Conservation (phyloP, 352 stramenopile genomes). For the Globisporangium heterothallicum region DNA sequence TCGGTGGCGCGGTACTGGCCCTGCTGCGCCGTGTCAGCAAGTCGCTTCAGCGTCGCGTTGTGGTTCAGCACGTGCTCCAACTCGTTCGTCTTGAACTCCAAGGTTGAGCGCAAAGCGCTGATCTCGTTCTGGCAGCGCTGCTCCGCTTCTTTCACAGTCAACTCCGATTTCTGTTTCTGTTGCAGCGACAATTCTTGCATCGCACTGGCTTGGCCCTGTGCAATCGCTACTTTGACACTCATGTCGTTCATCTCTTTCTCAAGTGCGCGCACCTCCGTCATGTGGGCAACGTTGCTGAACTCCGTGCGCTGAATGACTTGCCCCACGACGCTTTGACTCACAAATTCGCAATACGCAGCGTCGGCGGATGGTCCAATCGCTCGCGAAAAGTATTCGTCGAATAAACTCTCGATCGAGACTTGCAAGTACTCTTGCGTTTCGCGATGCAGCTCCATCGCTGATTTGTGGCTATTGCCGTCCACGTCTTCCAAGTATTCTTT, state of each 20-base stretch:
- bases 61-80: constrained; percentile 85
- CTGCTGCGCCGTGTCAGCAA: constrained; percentile 81
- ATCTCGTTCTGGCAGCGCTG: constrained; percentile 69
- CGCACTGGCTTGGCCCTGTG: constrained; percentile 70
- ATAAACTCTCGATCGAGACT: constrained; percentile 37
- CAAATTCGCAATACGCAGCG: constrained; percentile 77
- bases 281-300: constrained; percentile 64
- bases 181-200: constrained; percentile 78
- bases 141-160: constrained; percentile 70
- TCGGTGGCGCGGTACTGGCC: constrained; percentile 83
- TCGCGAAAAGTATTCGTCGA: constrained; percentile 52
- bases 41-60: constrained; percentile 82
- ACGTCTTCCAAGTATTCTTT: constrained; percentile 33
- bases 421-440: constrained; percentile 65
- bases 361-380: constrained; percentile 74
- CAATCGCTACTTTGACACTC: constrained; percentile 75
- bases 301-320: constrained; percentile 79
- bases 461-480: constrained; percentile 38
- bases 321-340: constrained; percentile 65
- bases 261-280: constrained; percentile 66
- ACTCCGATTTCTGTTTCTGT: constrained; percentile 74
- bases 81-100: constrained; percentile 87
- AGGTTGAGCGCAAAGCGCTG: constrained; percentile 47
- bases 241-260: constrained; percentile 81
- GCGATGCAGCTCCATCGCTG: constrained; percentile 67